Base-by-base conservation (phyloP, 2,329 filamentous ascomycete genomes). In the Celoporthe dispersa region DNA sequence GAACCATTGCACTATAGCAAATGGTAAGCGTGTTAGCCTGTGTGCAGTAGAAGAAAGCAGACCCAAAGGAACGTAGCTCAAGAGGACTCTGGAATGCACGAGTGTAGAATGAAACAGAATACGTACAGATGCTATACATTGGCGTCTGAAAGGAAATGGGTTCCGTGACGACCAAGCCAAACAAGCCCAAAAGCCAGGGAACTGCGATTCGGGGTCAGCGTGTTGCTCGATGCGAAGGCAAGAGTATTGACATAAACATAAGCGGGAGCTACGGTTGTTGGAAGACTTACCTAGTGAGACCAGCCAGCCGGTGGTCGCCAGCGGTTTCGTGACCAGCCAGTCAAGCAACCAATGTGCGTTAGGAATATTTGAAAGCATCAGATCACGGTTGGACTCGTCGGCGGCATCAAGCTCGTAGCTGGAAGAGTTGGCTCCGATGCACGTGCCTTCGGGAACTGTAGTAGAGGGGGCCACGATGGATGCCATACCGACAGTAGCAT, bases 371-470 rank as follows among this genome's bases (percentile, higher is more conserved):
- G 67, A 76, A 77, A 0, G 80, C 71, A 3, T 80, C 0, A 85
- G 77, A 57, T 85, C 80, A 19, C 84, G 82, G 76, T 86, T 85
- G 7, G 78, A 76, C 73, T 87, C 84, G 14, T 80, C 78, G 1
- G 81, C 81, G 71, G 85, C 84, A 31, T 81, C 75, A 33, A 83
- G 76, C 73, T 88, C 87, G 84, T 86, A 87, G 74, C 85, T 87
- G 0, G 86, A 88, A 0, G 86, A 87, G 76, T 87, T 88, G 9
- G 84, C 81, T 0, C 87, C 86, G 35, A 89, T 84, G 76, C 84
- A 88, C 2, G 83, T 83, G 69, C 83, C 79, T 6, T 83, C 80
- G 0, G 85, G 84, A 1, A 88, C 73, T 7, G 72, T 76, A 0
- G 85, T 81, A 0, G 86, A 86, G 1, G 87, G 81, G 0, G 86